phyloP scores from a whole-genome alignment of 306 rosid genomes.

The Leucaena leucocephala region DNA sequence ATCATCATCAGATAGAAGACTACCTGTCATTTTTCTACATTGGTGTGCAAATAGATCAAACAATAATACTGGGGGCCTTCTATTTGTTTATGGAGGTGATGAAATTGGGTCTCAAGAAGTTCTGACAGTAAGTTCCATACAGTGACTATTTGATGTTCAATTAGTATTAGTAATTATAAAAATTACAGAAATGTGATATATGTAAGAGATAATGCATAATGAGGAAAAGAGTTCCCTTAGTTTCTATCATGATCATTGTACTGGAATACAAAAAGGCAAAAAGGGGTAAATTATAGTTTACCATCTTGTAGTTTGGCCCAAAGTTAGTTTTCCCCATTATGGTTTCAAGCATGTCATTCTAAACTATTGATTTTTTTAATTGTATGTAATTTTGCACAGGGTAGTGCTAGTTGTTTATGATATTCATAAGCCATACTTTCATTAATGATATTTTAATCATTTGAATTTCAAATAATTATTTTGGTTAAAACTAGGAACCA shows the following conservation, averaged over 20 bases:
- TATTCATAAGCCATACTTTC: neutral
- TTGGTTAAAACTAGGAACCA: neutral
- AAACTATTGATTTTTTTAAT: neutral
- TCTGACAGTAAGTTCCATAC: slow-evolving; percentile 59
- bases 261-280: neutral
- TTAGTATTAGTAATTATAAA: slow-evolving; percentile 31
- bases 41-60: slow-evolving; percentile 57
- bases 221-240: neutral
- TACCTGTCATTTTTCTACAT: slow-evolving; percentile 71
- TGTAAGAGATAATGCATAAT: slow-evolving; percentile 18
- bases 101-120: slow-evolving; percentile 88
- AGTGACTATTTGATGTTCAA: slow-evolving; percentile 25
- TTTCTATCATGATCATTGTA: neutral
- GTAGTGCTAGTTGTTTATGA: neutral
- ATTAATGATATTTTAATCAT: neutral
- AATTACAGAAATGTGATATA: slow-evolving; percentile 19
- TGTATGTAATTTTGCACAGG: neutral
- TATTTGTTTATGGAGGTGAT: slow-evolving; percentile 86
- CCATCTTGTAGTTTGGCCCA: neutral
- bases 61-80: slow-evolving; percentile 52
- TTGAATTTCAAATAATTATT: neutral
- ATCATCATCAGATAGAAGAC: slow-evolving; percentile 68
- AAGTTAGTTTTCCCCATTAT: neutral
- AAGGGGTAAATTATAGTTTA: neutral
- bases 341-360: neutral